A percentile compares a stretch with the other conserved stretches of the same genome.
Conservation (phyloP, 2,329 filamentous ascomycete genomes). For the Exophiala spinifera region DNA sequence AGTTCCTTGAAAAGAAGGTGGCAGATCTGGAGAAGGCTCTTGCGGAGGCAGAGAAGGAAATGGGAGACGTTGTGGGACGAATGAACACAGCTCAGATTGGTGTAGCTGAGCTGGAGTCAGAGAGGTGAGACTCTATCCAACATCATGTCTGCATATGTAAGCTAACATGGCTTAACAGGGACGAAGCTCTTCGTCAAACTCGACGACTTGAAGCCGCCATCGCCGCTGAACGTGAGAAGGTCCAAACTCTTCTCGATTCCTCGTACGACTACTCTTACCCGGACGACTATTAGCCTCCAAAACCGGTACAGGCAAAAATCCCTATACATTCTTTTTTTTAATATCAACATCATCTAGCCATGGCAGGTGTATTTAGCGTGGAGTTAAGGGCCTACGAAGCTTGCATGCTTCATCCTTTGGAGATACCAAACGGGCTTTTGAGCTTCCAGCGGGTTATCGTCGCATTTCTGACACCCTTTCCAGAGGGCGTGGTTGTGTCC, state of each 20-base stretch:
- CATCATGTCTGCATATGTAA: constrained; percentile 6
- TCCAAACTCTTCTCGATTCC: constrained; percentile 20
- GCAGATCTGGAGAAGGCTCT: constrained; percentile 81
- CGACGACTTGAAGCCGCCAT: constrained; percentile 66
- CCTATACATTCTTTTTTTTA: not conserved
- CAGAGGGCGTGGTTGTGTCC: not conserved
- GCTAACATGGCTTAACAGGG: constrained; percentile 44
- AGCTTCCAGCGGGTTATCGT: not conserved
- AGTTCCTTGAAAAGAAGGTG: constrained; percentile 73
- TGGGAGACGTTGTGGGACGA: constrained; percentile 76
- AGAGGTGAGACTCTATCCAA: constrained; percentile 37
- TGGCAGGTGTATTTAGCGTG: constrained; percentile 1
- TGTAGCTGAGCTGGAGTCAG: constrained; percentile 69
- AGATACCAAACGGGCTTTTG: not conserved
- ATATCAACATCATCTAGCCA: not conserved
- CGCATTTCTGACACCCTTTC: not conserved
- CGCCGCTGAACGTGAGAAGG: constrained; percentile 58
- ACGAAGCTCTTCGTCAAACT: constrained; percentile 70
- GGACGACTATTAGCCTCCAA: constrained; percentile 18
- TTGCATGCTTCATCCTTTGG: not conserved
- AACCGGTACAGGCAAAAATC: not conserved
- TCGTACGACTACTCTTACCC: constrained; percentile 19
- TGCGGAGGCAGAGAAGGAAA: constrained; percentile 70
- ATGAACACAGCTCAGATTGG: constrained; percentile 84
- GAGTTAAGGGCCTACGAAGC: not conserved